Conservation (phyloP, 1,284 basidiomycete species). For the Sutorius eximius region DNA sequence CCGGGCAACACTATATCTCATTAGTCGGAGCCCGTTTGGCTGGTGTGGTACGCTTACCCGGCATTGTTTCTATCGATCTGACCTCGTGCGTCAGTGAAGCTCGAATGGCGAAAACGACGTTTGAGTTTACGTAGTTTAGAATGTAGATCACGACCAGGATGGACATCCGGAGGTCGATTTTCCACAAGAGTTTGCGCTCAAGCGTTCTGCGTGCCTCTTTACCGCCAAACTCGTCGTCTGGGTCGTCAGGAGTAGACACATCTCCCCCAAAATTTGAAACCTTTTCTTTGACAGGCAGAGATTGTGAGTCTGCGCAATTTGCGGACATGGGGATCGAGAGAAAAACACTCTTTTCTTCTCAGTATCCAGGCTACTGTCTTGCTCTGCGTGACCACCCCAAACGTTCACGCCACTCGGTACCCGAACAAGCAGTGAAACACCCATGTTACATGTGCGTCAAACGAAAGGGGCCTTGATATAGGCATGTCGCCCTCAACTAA, state of each 20-base stretch:
- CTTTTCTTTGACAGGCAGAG: conserved; percentile 7
- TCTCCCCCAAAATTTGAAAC: background rate
- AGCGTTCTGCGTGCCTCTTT: conserved; percentile 41
- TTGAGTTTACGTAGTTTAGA: conserved; percentile 47
- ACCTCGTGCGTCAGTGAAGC: background rate
- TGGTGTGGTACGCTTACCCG: conserved; percentile 39
- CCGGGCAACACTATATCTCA: conserved; percentile 24
- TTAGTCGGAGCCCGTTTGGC: conserved; percentile 2
- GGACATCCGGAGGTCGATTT: conserved; percentile 49
- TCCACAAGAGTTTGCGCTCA: conserved; percentile 48
- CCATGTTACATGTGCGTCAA: background rate
- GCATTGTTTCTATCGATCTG: conserved; percentile 72
- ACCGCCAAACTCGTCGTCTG: conserved; percentile 45
- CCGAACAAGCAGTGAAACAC: background rate
- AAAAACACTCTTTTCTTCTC: background rate
- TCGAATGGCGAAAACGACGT: background rate
- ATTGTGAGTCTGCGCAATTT: background rate
- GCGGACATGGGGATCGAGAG: conserved; percentile 4
- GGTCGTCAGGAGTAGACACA: background rate
- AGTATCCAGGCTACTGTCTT: background rate
- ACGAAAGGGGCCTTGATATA: background rate
- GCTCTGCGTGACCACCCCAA: background rate
- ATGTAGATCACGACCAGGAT: conserved; percentile 56
- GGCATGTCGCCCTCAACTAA: background rate
- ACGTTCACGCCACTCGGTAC: background rate